These are phyloP conservation scores for Backusella morwellensis DNA, from an alignment of 192 early-diverging fungal species.

Conservation along the genomic window DNA sequence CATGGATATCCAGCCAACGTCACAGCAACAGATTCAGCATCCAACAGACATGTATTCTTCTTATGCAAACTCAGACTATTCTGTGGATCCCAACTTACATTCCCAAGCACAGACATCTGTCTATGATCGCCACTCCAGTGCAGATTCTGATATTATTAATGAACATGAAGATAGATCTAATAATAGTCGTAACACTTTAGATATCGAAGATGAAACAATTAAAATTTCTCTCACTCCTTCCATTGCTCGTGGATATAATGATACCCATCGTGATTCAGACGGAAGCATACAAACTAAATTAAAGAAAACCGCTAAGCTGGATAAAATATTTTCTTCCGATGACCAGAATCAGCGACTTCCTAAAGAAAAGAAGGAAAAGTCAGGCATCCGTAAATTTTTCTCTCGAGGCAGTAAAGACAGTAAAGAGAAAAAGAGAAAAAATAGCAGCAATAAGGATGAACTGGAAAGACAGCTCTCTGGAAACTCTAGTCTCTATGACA, in stretches of 20 bases:
- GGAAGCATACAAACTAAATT: background rate
- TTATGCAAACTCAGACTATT: background rate
- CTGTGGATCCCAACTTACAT: background rate
- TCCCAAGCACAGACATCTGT: background rate
- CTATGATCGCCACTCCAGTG: background rate
- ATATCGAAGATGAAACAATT: slow-evolving; percentile 38
- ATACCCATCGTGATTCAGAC: background rate
- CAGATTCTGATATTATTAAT: slow-evolving; percentile 17
- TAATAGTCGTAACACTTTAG: slow-evolving; percentile 4
- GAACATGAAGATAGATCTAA: background rate
- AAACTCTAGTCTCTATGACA: slow-evolving; percentile 2
- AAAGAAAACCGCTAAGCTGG: slow-evolving; percentile 21
- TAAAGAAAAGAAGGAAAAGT: slow-evolving; percentile 25
- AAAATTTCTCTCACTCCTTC: slow-evolving; percentile 52
- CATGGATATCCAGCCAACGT: background rate
- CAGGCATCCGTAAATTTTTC: slow-evolving; percentile 31
- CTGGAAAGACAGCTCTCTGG: background rate
- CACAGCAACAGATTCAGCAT: background rate
- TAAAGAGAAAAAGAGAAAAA: slow-evolving; percentile 22
- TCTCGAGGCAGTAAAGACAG: slow-evolving; percentile 21
- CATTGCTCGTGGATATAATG: slow-evolving; percentile 36
- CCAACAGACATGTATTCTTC: slow-evolving; percentile 5
- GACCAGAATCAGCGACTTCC: background rate
- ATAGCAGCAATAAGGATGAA: slow-evolving; percentile 16
- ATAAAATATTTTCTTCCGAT: slow-evolving; percentile 14